Percentiles rank a stretch among this genome's conserved stretches.
phyloP scores from a whole-genome alignment of 768 basidiomycete genomes.

The Baorangia bicolor region DNA sequence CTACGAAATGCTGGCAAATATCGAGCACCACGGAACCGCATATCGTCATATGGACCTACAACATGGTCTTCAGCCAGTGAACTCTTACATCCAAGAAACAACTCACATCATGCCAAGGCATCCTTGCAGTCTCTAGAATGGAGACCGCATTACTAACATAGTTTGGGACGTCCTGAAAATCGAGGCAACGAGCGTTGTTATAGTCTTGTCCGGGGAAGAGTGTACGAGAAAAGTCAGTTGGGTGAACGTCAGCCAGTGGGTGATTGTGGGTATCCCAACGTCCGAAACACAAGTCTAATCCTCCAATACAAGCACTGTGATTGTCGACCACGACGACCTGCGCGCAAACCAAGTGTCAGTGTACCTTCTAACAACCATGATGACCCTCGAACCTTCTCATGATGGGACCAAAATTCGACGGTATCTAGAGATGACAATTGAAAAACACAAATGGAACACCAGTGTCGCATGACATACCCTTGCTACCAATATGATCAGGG shows the following conservation, averaged over 20 bases:
- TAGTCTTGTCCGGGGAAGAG: slow-evolving; percentile 95
- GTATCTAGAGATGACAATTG: slow-evolving; percentile 44
- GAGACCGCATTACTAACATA: slow-evolving; percentile 71
- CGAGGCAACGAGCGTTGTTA: slow-evolving; percentile 84
- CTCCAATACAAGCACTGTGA: slow-evolving; percentile 83
- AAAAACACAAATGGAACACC: not conserved
- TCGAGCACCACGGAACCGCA: slow-evolving; percentile 84
- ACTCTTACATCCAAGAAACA: not conserved
- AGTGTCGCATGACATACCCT: slow-evolving; percentile 40
- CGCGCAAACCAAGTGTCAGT: not conserved
- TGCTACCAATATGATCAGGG: slow-evolving; percentile 84
- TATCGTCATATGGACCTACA: slow-evolving; percentile 80
- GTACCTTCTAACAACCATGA: not conserved
- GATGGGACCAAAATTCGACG: slow-evolving; percentile 89
- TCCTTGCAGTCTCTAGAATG: slow-evolving; percentile 65
- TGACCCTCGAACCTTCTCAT: slow-evolving; percentile 60
- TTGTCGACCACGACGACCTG: slow-evolving; percentile 84
- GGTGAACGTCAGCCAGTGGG: slow-evolving; percentile 90
- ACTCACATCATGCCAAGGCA: slow-evolving; percentile 96
- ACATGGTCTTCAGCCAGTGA: not conserved
- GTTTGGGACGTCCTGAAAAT: slow-evolving; percentile 81
- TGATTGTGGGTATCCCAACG: slow-evolving; percentile 94
- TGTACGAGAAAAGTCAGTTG: slow-evolving; percentile 75
- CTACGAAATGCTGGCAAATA: slow-evolving; percentile 89
- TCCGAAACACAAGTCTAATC: slow-evolving; percentile 94